Base-by-base conservation (phyloP, 768 basidiomycete genomes). In the Pleurotus eryngii region DNA sequence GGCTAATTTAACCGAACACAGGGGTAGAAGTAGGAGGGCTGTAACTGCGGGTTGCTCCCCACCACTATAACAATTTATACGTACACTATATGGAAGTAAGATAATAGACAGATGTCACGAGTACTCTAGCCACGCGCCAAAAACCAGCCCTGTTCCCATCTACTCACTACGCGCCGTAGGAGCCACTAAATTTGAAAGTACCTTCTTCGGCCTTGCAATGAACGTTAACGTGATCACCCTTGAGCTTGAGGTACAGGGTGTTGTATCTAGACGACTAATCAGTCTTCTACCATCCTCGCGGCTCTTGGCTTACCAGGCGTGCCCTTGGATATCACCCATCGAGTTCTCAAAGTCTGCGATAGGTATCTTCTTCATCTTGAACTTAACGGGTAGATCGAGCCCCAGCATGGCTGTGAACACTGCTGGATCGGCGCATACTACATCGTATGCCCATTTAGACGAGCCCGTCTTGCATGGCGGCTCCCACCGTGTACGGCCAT, bases 131-230 rank as follows among this genome's bases (percentile, higher is more conserved):
- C 42, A 48, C 18, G 24, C 46, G 30, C 5, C 35, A 50, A 46
- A 2, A 48, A 11, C 30, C 9, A 11, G 8, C 8, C 11, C 8
- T 7, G 3, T 11, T 30, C 30, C 30, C 30, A 30, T 30, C 30
- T 7, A 30, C 30, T 30, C 11, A 20, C 57, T 58, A 69, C 57
- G 64, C 61, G 40, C 79, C 80, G 59, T 82, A 81, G 8, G 75
- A 68, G 18, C 81, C 80, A 59, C 78, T 83, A 63, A 81, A 76
- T 65, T 83, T 83, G 72, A 84, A 82, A 51, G 81, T 79, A n/a
- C 80, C 79, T 14, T 75, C 70, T 6, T 75, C 76, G 0, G 73
- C 70, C 67, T 68, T 64, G 68, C 78, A 82, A 51, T 72, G 75
- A 38, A 82, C 60, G 39, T 74, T 82, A 50, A 81, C 72, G 22